Evolutionary conservation across 129 eudicot species (phyloP).

Genomic region (Dittrichia graveolens): DNA sequence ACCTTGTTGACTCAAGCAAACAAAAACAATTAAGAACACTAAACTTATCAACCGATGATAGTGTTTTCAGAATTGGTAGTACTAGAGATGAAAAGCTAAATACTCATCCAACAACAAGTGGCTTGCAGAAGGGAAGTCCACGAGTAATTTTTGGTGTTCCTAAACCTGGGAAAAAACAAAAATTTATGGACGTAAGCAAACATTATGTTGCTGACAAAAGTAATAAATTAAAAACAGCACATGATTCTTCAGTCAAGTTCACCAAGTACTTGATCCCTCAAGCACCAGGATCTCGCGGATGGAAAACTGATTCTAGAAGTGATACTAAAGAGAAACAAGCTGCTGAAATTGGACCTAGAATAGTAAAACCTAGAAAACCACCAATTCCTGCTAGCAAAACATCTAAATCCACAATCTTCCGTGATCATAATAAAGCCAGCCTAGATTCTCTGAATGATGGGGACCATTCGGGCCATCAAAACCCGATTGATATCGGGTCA

Average conservation of each 20-base stretch:
- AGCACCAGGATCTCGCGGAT: conserved; percentile 66
- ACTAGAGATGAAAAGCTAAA: conserved; percentile 46
- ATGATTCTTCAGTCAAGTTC: conserved; percentile 60
- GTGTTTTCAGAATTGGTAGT: conserved; percentile 57
- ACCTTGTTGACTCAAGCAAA: conserved; percentile 40
- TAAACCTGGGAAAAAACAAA: conserved; percentile 89
- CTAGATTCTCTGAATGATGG: conserved; percentile 38
- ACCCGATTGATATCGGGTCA: conserved; percentile 33
- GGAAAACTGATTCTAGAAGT: conserved; percentile 45
- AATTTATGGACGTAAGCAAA: conserved; percentile 96
- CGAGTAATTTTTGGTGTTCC: conserved; percentile 88
- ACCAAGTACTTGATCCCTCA: conserved; percentile 61
- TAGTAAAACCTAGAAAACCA: conserved; percentile 50
- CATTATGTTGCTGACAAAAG: conserved; percentile 61
- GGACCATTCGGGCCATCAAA: conserved; percentile 40
- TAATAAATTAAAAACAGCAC: conserved; percentile 39
- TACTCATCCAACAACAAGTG: conserved; percentile 53
- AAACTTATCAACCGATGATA: conserved; percentile 56
- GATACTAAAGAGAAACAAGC: conserved; percentile 61
- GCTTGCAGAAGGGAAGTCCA: conserved; percentile 71
- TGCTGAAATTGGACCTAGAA: conserved; percentile 48
- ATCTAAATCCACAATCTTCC: conserved; percentile 23
- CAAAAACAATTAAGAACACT: conserved; percentile 48
- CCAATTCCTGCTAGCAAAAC: conserved; percentile 50
- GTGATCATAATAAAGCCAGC: conserved; percentile 14